Evolutionary conservation across 2,329 filamentous ascomycete species (phyloP).

Genomic region (Xenosphaeropsis pyriputrescens): DNA sequence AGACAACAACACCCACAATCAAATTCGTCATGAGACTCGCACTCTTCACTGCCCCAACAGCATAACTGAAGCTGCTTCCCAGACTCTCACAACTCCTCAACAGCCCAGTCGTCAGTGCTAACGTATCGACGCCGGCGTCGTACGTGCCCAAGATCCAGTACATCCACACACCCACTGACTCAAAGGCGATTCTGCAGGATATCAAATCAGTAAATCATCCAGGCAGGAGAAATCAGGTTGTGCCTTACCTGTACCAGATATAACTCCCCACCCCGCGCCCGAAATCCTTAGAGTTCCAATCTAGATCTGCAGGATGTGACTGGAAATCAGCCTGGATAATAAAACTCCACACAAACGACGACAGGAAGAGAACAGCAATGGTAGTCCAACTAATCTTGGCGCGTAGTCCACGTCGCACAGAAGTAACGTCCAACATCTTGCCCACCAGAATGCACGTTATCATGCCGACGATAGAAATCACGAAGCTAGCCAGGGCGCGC

Average conservation of each 20-base stretch:
- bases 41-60: conserved; percentile 27
- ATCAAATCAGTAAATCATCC: no score
- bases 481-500: conserved; percentile 54
- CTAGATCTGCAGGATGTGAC: conserved; percentile 43
- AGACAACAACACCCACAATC: conserved; percentile 31
- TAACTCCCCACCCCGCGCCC: conserved; percentile 41
- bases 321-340: conserved; percentile 48
- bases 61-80: conserved; percentile 29
- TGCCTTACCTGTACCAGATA: no score
- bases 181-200: conserved; percentile 31
- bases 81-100: conserved; percentile 32
- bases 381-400: conserved; percentile 24
- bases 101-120: conserved; percentile 31
- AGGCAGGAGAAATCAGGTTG: conserved; percentile 38
- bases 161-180: conserved; percentile 40
- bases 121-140: conserved; percentile 32
- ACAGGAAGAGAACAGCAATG: conserved; percentile 29
- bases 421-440: conserved; percentile 10
- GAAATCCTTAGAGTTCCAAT: conserved; percentile 51
- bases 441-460: conserved; percentile 52
- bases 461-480: conserved; percentile 54
- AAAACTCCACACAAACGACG: conserved; percentile 53
- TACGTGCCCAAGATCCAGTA: conserved; percentile 48
- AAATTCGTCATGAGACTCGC: conserved; percentile 31
- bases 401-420: conserved; percentile 9